These are phyloP conservation scores for Silene uniflora DNA, from an alignment of 148 eudicot genomes.

Conservation along the genomic window DNA sequence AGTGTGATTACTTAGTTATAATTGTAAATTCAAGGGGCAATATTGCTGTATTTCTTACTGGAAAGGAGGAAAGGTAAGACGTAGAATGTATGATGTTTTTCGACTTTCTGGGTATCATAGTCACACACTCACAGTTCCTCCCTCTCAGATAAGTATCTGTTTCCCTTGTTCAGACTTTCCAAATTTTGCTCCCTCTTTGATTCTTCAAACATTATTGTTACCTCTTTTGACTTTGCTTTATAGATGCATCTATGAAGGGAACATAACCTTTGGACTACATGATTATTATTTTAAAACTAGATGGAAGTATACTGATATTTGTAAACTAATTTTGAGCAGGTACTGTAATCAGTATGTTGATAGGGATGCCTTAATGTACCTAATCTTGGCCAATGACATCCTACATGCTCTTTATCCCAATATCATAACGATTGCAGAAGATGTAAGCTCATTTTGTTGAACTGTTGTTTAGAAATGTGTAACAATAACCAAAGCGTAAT, in stretches of 20 bases:
- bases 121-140: neutral
- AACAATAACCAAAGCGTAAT: neutral
- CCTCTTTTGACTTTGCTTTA: neutral
- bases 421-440: constrained; percentile 91
- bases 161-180: neutral
- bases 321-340: constrained; percentile 39
- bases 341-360: constrained; percentile 95
- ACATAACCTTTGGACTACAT: neutral
- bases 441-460: constrained; percentile 49
- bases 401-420: constrained; percentile 86
- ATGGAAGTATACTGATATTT: neutral
- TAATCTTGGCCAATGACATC: constrained; percentile 84
- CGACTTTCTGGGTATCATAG: neutral
- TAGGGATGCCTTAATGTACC: constrained; percentile 78
- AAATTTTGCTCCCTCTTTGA: neutral
- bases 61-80: neutral
- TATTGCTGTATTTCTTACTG: neutral
- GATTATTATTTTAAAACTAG: neutral
- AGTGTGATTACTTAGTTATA: neutral
- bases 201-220: neutral
- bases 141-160: neutral
- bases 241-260: neutral
- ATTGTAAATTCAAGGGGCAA: neutral
- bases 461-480: neutral
- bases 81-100: neutral